Base-by-base conservation (phyloP, 306 rosid species). In the Corylus avellana region DNA sequence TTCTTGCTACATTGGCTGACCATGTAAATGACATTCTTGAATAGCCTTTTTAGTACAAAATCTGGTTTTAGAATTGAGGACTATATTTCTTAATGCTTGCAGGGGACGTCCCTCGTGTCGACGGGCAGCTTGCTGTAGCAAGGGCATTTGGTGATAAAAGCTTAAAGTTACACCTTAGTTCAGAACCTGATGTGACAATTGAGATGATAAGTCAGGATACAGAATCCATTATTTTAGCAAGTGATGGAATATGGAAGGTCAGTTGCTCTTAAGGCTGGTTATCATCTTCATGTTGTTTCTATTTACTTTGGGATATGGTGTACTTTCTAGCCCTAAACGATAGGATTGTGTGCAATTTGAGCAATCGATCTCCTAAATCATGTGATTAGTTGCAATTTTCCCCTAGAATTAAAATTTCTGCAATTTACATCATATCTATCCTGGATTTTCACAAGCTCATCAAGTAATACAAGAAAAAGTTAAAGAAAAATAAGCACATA, bases 231-330 rank as follows among this genome's bases (percentile, higher is more conserved):
- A 84, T 90, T 73, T 77, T 90, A 72, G 93, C 93, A 29, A 90
- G 93, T 81, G 93, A 90, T 77, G 91, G 93, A 48, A 79, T 90
- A 53, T 90, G 93, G 91, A 90, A 87, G 93, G 91, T 90, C 49
- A 78, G 79, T 58, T 79, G 14, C 70, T 16, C 70, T 64, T 35
- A 18, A 67, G n/a, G 1, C 50, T 35, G n/a, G 72, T 67, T 18
- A 42, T 18, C 25, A 4, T 8, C 50, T 67, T 39, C 72, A 39
- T 67, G 49, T 18, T 67, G 22, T 67, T 39, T 39, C 72, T 37
- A 67, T 67, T 9, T 10, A 67, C 16, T 4, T 22, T 22, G 1
- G 35, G 66, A 8, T 3, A 58, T 20, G 3, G 8, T 22, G 7
- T 6, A 58, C 13, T 58, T 8, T 20, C 27, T 20, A 17, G 22